These are phyloP conservation scores for Xylariaceae sp. DNA, from an alignment of 2,329 filamentous ascomycete species.

Conservation along the genomic window DNA sequence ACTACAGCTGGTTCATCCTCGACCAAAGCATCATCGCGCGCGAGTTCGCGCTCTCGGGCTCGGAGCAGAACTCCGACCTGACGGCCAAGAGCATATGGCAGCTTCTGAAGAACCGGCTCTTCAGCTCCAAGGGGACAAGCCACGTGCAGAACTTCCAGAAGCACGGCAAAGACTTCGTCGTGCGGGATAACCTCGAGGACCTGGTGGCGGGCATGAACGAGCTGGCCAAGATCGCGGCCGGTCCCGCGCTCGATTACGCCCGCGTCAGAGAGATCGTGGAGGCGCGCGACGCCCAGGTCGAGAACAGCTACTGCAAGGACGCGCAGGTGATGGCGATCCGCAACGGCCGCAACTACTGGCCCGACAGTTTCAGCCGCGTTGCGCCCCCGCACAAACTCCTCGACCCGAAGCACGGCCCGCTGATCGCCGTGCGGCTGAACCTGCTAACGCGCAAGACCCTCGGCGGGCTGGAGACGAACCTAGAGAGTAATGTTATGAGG, in stretches of 20 bases:
- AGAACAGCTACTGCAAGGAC: conserved; percentile 61
- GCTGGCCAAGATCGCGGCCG: conserved; percentile 49
- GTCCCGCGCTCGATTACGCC: conserved; percentile 50
- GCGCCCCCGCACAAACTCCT: conserved; percentile 57
- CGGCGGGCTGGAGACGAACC: conserved; percentile 62
- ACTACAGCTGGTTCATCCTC: conserved; percentile 66
- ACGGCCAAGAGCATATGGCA: conserved; percentile 60
- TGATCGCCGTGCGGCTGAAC: conserved; percentile 64
- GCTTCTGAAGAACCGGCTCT: conserved; percentile 51
- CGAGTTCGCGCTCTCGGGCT: conserved; percentile 64
- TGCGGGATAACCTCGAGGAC: conserved; percentile 57
- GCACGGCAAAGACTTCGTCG: conserved; percentile 61
- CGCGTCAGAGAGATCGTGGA: conserved; percentile 52
- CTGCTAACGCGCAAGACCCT: conserved; percentile 64
- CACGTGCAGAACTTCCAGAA: conserved; percentile 62
- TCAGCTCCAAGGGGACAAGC: conserved; percentile 54
- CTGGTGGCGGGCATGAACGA: conserved; percentile 63
- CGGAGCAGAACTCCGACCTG: conserved; percentile 65
- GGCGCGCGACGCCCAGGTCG: conserved; percentile 57
- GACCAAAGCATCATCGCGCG: conserved; percentile 61
- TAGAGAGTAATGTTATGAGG: conserved; percentile 58
- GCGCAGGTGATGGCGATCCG: conserved; percentile 64
- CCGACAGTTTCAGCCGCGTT: conserved; percentile 54
- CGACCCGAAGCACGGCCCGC: conserved; percentile 57
- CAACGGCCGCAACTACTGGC: conserved; percentile 59